A percentile compares a stretch with the other conserved stretches of the same genome.
These are phyloP conservation scores for Spinacia oleracea DNA, from an alignment of 179 eudicot genomes.

Conservation along the genomic window DNA sequence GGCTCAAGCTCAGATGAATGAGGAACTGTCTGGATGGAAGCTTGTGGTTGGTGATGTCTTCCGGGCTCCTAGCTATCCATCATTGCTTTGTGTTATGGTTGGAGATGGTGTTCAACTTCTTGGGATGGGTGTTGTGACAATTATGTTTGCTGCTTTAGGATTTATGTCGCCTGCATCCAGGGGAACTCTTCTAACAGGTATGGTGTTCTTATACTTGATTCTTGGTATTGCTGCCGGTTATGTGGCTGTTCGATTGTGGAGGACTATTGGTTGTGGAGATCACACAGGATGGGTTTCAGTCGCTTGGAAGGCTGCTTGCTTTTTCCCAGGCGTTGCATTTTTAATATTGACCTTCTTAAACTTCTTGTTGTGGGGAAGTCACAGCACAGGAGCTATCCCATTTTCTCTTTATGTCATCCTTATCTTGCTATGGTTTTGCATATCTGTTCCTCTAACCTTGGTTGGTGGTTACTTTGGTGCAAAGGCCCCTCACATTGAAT, in stretches of 20 bases:
- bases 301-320: slow-evolving; percentile 43
- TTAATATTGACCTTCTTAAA: slow-evolving; percentile 38
- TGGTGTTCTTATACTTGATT: slow-evolving; percentile 43
- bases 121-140: slow-evolving; percentile 39
- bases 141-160: slow-evolving; percentile 44
- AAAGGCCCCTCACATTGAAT: slow-evolving; percentile 39
- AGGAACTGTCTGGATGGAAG: slow-evolving; percentile 43
- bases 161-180: slow-evolving; percentile 48
- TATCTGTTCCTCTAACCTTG: slow-evolving; percentile 41
- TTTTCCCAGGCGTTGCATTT: slow-evolving; percentile 45
- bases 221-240: slow-evolving; percentile 41
- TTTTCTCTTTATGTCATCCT: slow-evolving; percentile 39
- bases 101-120: slow-evolving; percentile 42
- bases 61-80: slow-evolving; percentile 30
- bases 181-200: slow-evolving; percentile 40
- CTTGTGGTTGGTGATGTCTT: slow-evolving; percentile 42
- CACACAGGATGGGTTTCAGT: slow-evolving; percentile 41
- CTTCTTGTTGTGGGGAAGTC: slow-evolving; percentile 46
- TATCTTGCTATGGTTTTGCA: slow-evolving; percentile 45
- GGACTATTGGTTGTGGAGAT: slow-evolving; percentile 37
- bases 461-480: slow-evolving; percentile 45
- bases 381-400: slow-evolving; percentile 47
- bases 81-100: slow-evolving; percentile 41
- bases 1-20: slow-evolving; percentile 47
- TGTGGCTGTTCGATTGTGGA: slow-evolving; percentile 43